Evolutionary conservation across 2,329 filamentous ascomycete species (phyloP).

Genomic region (Neonectria punicea): DNA sequence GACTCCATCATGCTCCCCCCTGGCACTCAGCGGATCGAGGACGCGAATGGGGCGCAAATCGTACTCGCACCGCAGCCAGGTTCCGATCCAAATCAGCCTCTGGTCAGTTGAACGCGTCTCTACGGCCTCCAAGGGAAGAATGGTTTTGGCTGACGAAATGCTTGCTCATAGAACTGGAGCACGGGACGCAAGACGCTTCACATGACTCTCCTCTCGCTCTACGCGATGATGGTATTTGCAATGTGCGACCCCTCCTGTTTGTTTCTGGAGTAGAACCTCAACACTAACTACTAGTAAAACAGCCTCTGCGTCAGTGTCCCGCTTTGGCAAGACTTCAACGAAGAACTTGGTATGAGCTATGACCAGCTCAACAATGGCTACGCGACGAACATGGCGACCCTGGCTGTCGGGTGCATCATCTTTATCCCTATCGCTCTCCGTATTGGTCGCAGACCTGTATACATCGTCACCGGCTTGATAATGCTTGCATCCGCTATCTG

Average conservation of each 20-base stretch:
- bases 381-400: slow-evolving; percentile 43
- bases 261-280: not conserved
- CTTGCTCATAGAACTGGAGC: slow-evolving; percentile 28
- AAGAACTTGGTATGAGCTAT: slow-evolving; percentile 34
- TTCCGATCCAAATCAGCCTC: slow-evolving; percentile 33
- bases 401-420: slow-evolving; percentile 46
- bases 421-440: slow-evolving; percentile 48
- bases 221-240: slow-evolving; percentile 34
- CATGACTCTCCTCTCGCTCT: slow-evolving; percentile 25
- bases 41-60: slow-evolving; percentile 24
- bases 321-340: slow-evolving; percentile 32
- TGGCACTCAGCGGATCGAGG: slow-evolving; percentile 32
- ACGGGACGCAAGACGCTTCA: slow-evolving; percentile 25
- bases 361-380: slow-evolving; percentile 39
- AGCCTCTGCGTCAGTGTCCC: slow-evolving; percentile 34
- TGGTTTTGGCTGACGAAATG: not conserved
- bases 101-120: slow-evolving; percentile 6
- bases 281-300: not conserved
- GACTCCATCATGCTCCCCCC: slow-evolving; percentile 19
- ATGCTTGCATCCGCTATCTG: slow-evolving; percentile 39
- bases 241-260: slow-evolving; percentile 17
- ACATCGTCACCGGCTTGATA: slow-evolving; percentile 39
- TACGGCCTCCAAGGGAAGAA: not conserved
- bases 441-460: slow-evolving; percentile 45
- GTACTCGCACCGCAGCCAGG: slow-evolving; percentile 31